Conservation (phyloP, 108 stramenopile genomes). For the Chaetoceros tenuissimus region DNA sequence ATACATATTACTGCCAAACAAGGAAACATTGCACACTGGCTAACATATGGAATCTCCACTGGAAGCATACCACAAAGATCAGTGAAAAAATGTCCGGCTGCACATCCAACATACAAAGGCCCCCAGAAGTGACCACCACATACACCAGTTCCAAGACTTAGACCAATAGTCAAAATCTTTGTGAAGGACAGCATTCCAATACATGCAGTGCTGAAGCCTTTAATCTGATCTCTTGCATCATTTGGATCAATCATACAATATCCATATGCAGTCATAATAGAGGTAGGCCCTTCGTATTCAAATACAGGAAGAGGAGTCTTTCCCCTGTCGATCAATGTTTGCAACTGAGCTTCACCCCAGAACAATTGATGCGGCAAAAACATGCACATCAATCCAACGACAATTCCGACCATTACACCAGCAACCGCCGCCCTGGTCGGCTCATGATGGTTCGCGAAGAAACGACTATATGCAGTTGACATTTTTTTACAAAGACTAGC, state of each 20-base stretch:
- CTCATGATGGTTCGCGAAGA: constrained; percentile 15
- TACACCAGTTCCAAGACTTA: constrained; percentile 48
- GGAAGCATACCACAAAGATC: constrained; percentile 13
- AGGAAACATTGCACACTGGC: constrained; percentile 31
- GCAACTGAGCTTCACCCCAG: constrained; percentile 60
- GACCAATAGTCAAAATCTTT: constrained; percentile 40
- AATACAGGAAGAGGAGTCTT: constrained; percentile 52
- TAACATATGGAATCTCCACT: constrained; percentile 13
- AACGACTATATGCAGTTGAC: neutral
- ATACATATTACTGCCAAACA: constrained; percentile 47
- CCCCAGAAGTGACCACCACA: constrained; percentile 60
- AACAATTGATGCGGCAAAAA: constrained; percentile 50
- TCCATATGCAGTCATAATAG: constrained; percentile 31
- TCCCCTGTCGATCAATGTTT: constrained; percentile 56
- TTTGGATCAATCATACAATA: constrained; percentile 32
- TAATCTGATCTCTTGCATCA: constrained; percentile 10
- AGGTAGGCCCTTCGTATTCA: constrained; percentile 29
- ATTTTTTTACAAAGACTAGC: neutral
- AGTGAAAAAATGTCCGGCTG: constrained; percentile 37
- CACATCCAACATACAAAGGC: constrained; percentile 42
- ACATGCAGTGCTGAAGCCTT: constrained; percentile 33
- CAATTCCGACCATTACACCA: constrained; percentile 28
- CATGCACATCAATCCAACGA: constrained; percentile 37
- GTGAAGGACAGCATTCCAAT: constrained; percentile 21
- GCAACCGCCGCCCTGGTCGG: constrained; percentile 33